phyloP scores from a whole-genome alignment of 805 yeast species.

The Lachancea nothofagi region DNA sequence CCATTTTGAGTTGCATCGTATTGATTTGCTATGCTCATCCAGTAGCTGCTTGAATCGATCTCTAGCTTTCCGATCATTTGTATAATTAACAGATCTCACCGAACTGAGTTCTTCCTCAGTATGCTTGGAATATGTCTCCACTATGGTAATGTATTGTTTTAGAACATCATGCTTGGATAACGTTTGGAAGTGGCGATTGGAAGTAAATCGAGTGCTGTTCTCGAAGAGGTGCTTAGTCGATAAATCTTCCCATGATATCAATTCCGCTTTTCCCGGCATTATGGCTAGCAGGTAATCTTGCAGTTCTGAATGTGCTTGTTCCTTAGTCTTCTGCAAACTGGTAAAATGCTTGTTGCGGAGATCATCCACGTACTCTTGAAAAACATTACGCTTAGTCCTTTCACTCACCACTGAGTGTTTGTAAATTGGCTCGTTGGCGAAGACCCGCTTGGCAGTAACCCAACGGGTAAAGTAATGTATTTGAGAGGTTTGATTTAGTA shows the following conservation, averaged over 20 bases:
- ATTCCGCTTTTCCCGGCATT: constrained; percentile 22
- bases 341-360: constrained; percentile 33
- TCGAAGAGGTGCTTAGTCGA: constrained; percentile 29
- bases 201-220: constrained; percentile 48
- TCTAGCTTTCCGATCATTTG: constrained; percentile 62
- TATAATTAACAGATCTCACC: constrained; percentile 39
- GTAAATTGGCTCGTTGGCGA: constrained; percentile 62
- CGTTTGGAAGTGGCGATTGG: constrained; percentile 49
- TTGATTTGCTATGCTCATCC: constrained; percentile 28
- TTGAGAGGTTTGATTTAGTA: constrained; percentile 40
- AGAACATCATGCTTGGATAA: constrained; percentile 59
- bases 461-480: constrained; percentile 58
- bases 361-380: constrained; percentile 42
- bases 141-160: constrained; percentile 33
- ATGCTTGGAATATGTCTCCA: constrained; percentile 27
- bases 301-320: constrained; percentile 49
- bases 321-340: constrained; percentile 28
- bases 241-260: constrained; percentile 26
- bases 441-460: constrained; percentile 48
- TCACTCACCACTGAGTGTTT: constrained; percentile 56
- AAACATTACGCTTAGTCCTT: constrained; percentile 49
- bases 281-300: constrained; percentile 42
- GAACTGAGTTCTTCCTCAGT: constrained; percentile 19
- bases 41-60: constrained; percentile 50
- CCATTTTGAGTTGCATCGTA: constrained; percentile 56